Conservation (phyloP, 768 basidiomycete species). For the Pleurotus platypus region DNA sequence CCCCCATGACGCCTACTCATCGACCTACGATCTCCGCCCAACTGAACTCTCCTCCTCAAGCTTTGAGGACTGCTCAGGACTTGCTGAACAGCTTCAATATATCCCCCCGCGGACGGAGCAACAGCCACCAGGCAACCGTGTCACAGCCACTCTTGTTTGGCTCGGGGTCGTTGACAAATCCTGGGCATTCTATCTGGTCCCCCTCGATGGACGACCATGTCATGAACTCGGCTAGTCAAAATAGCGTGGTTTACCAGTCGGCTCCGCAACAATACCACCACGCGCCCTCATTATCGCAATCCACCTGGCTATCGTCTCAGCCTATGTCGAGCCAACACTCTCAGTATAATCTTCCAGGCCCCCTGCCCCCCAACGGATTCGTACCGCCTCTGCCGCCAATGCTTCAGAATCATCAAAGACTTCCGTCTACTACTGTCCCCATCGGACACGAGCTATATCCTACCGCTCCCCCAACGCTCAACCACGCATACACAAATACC, state of each 20-base stretch:
- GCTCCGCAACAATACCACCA: conserved; percentile 24
- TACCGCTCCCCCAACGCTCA: conserved; percentile 22
- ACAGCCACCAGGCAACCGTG: conserved; percentile 19
- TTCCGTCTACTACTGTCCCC: conserved; percentile 25
- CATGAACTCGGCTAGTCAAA: conserved; percentile 25
- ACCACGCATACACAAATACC: conserved; percentile 20
- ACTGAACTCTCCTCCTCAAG: conserved; percentile 18
- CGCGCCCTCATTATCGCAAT: conserved; percentile 25
- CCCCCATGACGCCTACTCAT: conserved; percentile 27
- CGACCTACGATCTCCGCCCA: conserved; percentile 15
- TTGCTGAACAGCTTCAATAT: conserved; percentile 55
- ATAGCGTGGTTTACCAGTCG: conserved; percentile 24
- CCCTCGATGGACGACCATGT: conserved; percentile 48
- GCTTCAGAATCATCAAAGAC: conserved; percentile 20
- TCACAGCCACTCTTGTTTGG: conserved; percentile 50
- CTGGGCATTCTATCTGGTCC: conserved; percentile 64
- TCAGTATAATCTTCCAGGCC: conserved; percentile 23
- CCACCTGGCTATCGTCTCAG: conserved; percentile 33
- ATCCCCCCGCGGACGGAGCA: conserved; percentile 20
- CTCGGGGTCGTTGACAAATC: conserved; percentile 39
- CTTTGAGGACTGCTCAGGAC: conserved; percentile 62
- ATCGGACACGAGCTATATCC: conserved; percentile 18
- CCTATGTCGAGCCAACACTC: conserved; percentile 24
- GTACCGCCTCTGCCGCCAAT: conserved; percentile 14
- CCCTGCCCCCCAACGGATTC: conserved; percentile 14